Evolutionary conservation across 2,329 filamentous ascomycete genomes (phyloP), one percentile per base, ranked within the genome.

Genomic region (Dactylellina leptospora): DNA sequence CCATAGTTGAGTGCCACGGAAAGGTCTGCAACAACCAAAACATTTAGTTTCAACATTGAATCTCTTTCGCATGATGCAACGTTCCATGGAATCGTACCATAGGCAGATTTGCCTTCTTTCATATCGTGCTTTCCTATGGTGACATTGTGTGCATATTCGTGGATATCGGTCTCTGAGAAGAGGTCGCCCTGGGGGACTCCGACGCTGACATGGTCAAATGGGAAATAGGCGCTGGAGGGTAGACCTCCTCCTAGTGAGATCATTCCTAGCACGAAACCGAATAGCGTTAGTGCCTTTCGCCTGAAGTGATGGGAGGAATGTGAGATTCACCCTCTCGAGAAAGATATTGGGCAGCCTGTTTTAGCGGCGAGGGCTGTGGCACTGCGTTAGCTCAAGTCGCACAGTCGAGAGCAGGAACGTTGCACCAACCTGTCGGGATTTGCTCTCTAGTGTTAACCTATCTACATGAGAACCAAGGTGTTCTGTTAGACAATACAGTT

Each of bases 161-260:
- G 80, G 0, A 87, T 88, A 59, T 88, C 88, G 27, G 84, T 81
- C 76, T 93, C 89, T 4, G 87, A 87, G 79, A 95, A 96, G 72
- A 86, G 81, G 4, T 89, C 87, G 13, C 87, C 81, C 1, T 82
- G 81, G 13, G 92, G 91, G 0, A 96, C 86, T 76, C 89, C 90
- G 80, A 96, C 81, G 74, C 84, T 85, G 53, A 97, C 80, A 74
- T 89, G 85, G 75, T 93, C 88, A 77, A 97, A 88, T n/a, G 95
- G 95, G 78, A 99, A 99, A 81, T 96, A 91, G 79, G 93, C 88
- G 71, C 90, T 86, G 11, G 91, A 93, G 2, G 95, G 95, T 18
- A 99, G 83, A 2, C 95, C 95, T 55, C 95, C 95, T 61, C 95
- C 95, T 1, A 99, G 87, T 0, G 92, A 96, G 78, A 99, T 95